These are phyloP conservation scores for Bipolaris sorokiniana DNA, from an alignment of 2,329 filamentous ascomycete species.

Conservation along the genomic window DNA sequence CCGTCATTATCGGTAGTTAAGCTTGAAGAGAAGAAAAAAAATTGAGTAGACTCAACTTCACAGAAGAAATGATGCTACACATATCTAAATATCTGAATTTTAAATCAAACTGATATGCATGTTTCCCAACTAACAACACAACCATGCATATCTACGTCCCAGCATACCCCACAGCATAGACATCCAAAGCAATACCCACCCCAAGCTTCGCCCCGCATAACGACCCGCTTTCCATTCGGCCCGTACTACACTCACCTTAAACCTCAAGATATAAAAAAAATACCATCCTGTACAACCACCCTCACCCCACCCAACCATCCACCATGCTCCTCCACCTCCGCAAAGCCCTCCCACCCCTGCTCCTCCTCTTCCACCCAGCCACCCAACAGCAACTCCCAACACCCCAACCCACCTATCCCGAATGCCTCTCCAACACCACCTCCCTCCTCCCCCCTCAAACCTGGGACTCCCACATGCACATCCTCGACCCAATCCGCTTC, in stretches of 20 bases:
- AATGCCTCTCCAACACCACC: not conserved
- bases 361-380: not conserved
- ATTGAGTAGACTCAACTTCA: no score
- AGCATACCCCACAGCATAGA: not conserved
- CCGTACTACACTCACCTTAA: not conserved
- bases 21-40: not conserved
- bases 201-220: not conserved
- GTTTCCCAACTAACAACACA: not conserved
- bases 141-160: not conserved
- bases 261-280: not conserved
- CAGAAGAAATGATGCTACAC: no score
- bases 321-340: not conserved
- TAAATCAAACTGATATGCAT: no score
- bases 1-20: not conserved
- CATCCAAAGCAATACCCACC: not conserved
- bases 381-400: not conserved
- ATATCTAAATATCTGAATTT: not conserved
- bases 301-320: not conserved
- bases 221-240: not conserved
- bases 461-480: constrained; percentile 2
- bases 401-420: not conserved
- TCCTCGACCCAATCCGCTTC: not conserved
- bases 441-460: not conserved
- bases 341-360: not conserved
- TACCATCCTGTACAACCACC: not conserved